Evolutionary conservation across 1,284 basidiomycete genomes (phyloP).

Genomic region (Ganoderma leucocontextum): DNA sequence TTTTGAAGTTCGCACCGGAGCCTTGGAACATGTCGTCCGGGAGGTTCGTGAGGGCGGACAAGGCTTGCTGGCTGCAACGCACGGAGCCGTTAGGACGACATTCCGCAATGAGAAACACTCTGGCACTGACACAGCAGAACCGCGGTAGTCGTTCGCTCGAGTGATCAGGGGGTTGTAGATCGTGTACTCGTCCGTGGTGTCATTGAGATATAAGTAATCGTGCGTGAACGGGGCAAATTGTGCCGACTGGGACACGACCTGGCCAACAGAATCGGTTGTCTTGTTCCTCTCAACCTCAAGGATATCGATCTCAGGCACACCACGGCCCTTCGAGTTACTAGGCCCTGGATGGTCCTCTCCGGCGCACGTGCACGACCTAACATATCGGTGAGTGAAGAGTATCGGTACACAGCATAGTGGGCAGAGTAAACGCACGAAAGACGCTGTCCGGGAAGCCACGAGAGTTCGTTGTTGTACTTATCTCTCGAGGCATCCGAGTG

Average conservation of each 20-base stretch:
- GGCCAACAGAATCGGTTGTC: slow-evolving; percentile 48
- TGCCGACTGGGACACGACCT: slow-evolving; percentile 68
- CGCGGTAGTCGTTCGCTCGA: slow-evolving; percentile 43
- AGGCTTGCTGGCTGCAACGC: slow-evolving; percentile 57
- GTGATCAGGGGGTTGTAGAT: slow-evolving; percentile 52
- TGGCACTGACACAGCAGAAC: slow-evolving; percentile 41
- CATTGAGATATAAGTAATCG: slow-evolving; percentile 56
- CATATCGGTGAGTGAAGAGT: neutral
- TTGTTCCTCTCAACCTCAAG: slow-evolving; percentile 77
- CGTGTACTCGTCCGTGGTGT: slow-evolving; percentile 53
- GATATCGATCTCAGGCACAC: slow-evolving; percentile 89
- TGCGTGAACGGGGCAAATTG: slow-evolving; percentile 75
- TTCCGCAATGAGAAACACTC: no score
- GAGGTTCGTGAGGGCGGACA: slow-evolving; percentile 58
- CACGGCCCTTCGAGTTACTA: slow-evolving; percentile 66
- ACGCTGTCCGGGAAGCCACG: slow-evolving; percentile 58
- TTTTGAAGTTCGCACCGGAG: slow-evolving; percentile 52
- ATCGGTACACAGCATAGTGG: neutral
- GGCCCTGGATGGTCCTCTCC: slow-evolving; percentile 89
- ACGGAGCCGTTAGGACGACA: neutral
- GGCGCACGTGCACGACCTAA: slow-evolving; percentile 76
- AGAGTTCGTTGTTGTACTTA: slow-evolving; percentile 55
- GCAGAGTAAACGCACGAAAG: slow-evolving; percentile 46
- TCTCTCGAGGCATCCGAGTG: slow-evolving; percentile 52
- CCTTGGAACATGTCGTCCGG: slow-evolving; percentile 66